Evolutionary conservation across 2,329 filamentous ascomycete species (phyloP).

Genomic region (Cercospora zeae-maydis): DNA sequence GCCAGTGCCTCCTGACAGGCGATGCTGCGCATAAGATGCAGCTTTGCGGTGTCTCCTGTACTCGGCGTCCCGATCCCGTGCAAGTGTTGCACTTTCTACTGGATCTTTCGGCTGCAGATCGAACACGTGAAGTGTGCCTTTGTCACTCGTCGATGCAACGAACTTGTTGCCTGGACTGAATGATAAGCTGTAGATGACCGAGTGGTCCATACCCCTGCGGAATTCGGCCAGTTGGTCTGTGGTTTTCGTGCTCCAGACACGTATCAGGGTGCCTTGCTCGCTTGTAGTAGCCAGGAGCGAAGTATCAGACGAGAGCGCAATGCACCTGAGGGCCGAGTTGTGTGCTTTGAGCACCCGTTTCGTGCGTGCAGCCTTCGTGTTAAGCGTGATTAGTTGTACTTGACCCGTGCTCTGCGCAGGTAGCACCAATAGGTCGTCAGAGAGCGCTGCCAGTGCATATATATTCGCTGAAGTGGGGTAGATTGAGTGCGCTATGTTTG

Average conservation of each 20-base stretch:
- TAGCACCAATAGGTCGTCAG: slow-evolving; percentile 70
- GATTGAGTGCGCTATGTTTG: slow-evolving; percentile 47
- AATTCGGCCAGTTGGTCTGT: slow-evolving; percentile 80
- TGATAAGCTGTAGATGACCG: slow-evolving; percentile 79
- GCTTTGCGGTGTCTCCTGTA: slow-evolving; percentile 24
- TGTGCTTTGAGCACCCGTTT: slow-evolving; percentile 95
- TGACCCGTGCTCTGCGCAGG: slow-evolving; percentile 85
- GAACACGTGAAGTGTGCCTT: slow-evolving; percentile 91
- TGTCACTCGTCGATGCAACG: slow-evolving; percentile 92
- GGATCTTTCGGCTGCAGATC: slow-evolving; percentile 62
- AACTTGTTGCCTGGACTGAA: slow-evolving; percentile 79
- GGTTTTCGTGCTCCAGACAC: slow-evolving; percentile 76
- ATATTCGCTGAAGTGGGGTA: slow-evolving; percentile 87
- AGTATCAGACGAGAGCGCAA: slow-evolving; percentile 76
- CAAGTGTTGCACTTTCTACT: slow-evolving; percentile 2
- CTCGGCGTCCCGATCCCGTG: slow-evolving; percentile 8
- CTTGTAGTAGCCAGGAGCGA: slow-evolving; percentile 84
- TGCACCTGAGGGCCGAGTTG: slow-evolving; percentile 69
- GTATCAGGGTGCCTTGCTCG: slow-evolving; percentile 85
- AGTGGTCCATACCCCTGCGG: slow-evolving; percentile 82
- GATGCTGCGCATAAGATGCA: slow-evolving; percentile 21
- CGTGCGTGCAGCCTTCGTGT: slow-evolving; percentile 59
- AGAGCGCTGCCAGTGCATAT: slow-evolving; percentile 74
- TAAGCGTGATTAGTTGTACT: slow-evolving; percentile 77
- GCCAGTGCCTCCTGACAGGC: slow-evolving; percentile 23